Evolutionary conservation across 139 green algal species (phyloP), one percentile per base, ranked within the genome.

Genomic region (Picochlorum sp.): DNA sequence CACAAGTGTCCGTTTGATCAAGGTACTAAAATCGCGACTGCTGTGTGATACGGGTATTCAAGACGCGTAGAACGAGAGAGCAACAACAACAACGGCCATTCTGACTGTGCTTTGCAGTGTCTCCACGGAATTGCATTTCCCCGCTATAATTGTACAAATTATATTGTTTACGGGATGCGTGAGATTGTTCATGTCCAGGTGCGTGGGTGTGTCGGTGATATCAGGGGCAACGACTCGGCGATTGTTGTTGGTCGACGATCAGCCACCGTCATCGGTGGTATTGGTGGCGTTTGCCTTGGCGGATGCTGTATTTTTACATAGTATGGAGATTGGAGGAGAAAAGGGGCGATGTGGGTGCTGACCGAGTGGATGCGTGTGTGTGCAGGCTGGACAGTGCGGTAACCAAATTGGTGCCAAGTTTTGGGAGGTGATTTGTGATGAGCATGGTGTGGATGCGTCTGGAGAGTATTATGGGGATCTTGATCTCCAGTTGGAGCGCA

Each of bases 401-500:
- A 95, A 95, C 83, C 87, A 95, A 75, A 92, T 90, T 61, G 83
- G 73, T 69, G 82, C 82, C 55, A 88, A 88, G 71, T 91, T 91
- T 64, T 91, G 84, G 84, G 79, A 87, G 70, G 84, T 90, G 28
- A 77, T 94, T 26, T 86, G 75, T 41, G 82, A 91, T 65, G 87
- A 95, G 81, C 88, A 92, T 68, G 86, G 90, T 51, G 64, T 90
- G 16, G 54, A 63, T 75, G 20, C 61, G 16, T 49, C 10, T 23
- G 68, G 63, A 18, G 32, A 78, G 30, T 94, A 94, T 75, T 74
- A 84, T 60, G 90, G 90, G 7, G 86, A 95, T 76, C 85, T 76
- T 41, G 90, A 96, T 77, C 80, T 97, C 23, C 91, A 97, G 82
- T 73, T 96, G 56, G 91, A 97, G 78, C 84, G 88, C 68, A 90